Evolutionary conservation across 768 basidiomycete genomes (phyloP), one percentile per base, ranked within the genome.

Genomic region (Termitomyces sp.): DNA sequence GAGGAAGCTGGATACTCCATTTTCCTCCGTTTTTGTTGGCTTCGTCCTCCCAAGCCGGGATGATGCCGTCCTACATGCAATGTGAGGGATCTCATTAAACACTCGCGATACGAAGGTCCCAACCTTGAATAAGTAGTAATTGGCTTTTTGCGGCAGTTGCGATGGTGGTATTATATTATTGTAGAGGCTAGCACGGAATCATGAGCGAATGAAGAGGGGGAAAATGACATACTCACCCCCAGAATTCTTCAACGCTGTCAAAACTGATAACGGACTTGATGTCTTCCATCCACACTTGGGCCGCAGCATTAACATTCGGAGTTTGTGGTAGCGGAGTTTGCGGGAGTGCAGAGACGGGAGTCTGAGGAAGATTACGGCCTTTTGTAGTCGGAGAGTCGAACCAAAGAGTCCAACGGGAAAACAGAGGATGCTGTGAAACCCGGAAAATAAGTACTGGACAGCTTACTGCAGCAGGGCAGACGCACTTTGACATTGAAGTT

Each of bases 91-190:
- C 28, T n/a, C 26, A 0, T 39, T 28, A 15, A 41, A 15, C 18
- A n/a, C 22, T 1, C 37, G 4, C 37, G 24, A 33, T 29, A 34
- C 5, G 22, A n/a, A 42, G 48, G 9, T 12, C 34, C 83, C 49
- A 53, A 87, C 92, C 81, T 97, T 98, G 86, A 99, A 98, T 62
- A 99, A 79, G 77, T 98, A 99, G 73, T 99, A 99, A 70, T 98
- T 98, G n/a, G 94, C 93, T 77, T 97, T 98, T 72, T 87, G 87
- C 39, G 94, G 92, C 62, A 98, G 78, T 68, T 86, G 84, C 20
- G 94, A 96, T 16, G 97, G 97, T 26, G 94, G 92, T 48, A 99
- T 87, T 67, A 98, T 96, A 75, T 98, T 97, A 74, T 98, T 97
- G 76, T 97, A 95, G 62, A 97, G 75, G 9, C 91, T 95, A 60